Conservation (phyloP, 1,139 yeast genomes). For the Eremothecium coryli region DNA sequence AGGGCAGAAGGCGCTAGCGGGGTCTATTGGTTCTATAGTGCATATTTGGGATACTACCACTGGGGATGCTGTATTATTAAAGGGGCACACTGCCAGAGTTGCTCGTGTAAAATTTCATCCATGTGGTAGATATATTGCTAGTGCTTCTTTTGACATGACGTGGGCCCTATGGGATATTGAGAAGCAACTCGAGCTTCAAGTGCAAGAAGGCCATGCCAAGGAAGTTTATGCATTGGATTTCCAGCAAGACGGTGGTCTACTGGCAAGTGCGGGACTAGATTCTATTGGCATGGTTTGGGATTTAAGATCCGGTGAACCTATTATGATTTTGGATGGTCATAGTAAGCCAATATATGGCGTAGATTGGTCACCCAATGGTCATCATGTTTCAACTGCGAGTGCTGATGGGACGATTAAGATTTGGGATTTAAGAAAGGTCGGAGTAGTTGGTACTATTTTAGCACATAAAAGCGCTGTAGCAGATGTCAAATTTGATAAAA, state of each 20-base stretch:
- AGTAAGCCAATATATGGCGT: conserved; percentile 59
- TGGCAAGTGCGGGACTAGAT: conserved; percentile 75
- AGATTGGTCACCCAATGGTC: conserved; percentile 73
- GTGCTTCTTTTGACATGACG: conserved; percentile 78
- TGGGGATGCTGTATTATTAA: conserved; percentile 12
- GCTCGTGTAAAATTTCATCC: conserved; percentile 65
- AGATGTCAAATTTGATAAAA: conserved; percentile 46
- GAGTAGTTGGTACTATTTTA: conserved; percentile 46
- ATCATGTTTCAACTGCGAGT: conserved; percentile 70
- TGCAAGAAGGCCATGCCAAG: conserved; percentile 82
- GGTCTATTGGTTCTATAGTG: conserved; percentile 60
- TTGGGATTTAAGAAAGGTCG: conserved; percentile 68
- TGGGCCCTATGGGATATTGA: conserved; percentile 83
- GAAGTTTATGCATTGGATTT: conserved; percentile 56
- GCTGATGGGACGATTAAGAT: conserved; percentile 74
- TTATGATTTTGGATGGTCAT: conserved; percentile 57
- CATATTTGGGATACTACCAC: conserved; percentile 36
- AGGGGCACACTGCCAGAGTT: conserved; percentile 48
- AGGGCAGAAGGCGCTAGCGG: conserved; percentile 36
- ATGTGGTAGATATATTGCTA: conserved; percentile 42
- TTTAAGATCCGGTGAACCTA: conserved; percentile 62
- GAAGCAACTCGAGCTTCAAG: conserved; percentile 37
- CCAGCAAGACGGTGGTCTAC: conserved; percentile 71
- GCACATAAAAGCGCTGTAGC: conserved; percentile 74
- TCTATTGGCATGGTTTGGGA: conserved; percentile 78